A percentile compares a stretch with the other conserved stretches of the same genome.
These are phyloP conservation scores for Ogataea parapolymorpha DNA, from an alignment of 805 yeast genomes.

Conservation along the genomic window DNA sequence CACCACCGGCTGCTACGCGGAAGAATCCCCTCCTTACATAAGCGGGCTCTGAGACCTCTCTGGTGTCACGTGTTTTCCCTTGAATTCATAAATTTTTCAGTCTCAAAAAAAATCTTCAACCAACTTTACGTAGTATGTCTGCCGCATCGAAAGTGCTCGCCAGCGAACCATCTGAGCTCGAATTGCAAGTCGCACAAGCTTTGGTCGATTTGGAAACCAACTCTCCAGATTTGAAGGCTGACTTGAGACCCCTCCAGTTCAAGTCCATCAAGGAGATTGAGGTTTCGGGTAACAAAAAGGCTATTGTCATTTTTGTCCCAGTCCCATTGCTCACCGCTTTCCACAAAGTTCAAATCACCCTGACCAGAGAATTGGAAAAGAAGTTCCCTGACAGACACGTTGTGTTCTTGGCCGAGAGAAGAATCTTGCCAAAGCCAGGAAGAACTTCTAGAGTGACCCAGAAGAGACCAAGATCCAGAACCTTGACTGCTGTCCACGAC, in stretches of 20 bases:
- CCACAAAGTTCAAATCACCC: slow-evolving; percentile 96
- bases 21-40: background rate
- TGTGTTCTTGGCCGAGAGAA: slow-evolving; percentile 98
- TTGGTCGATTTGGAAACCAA: slow-evolving; percentile 90
- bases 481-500: slow-evolving; percentile 98
- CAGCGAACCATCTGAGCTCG: slow-evolving; percentile 96
- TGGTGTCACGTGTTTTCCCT: background rate
- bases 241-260: slow-evolving; percentile 97
- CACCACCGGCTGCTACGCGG: no score
- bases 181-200: slow-evolving; percentile 99
- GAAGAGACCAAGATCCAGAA: slow-evolving; percentile 99
- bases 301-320: slow-evolving; percentile 97
- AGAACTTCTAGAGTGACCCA: slow-evolving; percentile 91
- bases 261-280: slow-evolving; percentile 98
- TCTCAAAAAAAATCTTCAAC: slow-evolving; percentile 10
- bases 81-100: slow-evolving; percentile 7
- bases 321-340: slow-evolving; percentile 87
- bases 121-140: slow-evolving; percentile 61
- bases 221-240: slow-evolving; percentile 96
- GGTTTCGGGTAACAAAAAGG: slow-evolving; percentile 97
- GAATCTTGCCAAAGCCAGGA: slow-evolving; percentile 98
- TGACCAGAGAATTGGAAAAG: slow-evolving; percentile 99
- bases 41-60: background rate
- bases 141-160: slow-evolving; percentile 95
- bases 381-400: slow-evolving; percentile 99